Conservation (phyloP, 73 alveolate species). For the Uronychia binucleata region DNA sequence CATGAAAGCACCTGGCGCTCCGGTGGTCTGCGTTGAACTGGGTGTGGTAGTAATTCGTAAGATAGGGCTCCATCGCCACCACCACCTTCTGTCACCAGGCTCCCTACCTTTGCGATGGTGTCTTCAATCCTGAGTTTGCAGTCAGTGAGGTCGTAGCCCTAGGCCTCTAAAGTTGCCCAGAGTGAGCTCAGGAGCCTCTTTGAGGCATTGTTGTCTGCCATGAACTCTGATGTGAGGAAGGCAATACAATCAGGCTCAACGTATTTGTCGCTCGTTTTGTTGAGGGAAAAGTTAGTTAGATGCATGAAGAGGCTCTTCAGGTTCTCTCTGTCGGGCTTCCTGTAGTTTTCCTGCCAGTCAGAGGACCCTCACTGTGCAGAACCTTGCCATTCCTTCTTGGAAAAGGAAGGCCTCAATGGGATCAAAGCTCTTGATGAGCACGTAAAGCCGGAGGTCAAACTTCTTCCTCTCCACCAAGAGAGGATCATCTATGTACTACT, state of each 20-base stretch:
- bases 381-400: conserved; percentile 97
- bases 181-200: conserved; percentile 25
- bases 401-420: conserved; percentile 91
- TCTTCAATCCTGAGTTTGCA: conserved; percentile 16
- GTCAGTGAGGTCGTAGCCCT: not conserved
- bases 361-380: conserved; percentile 61
- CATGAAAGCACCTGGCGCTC: conserved; percentile 70
- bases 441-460: conserved; percentile 93
- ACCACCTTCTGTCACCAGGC: conserved; percentile 86
- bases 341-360: conserved; percentile 57
- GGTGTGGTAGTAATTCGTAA: conserved; percentile 27
- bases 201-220: conserved; percentile 36
- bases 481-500: conserved; percentile 90
- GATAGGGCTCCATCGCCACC: conserved; percentile 37
- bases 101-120: conserved; percentile 17
- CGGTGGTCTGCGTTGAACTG: conserved; percentile 20
- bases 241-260: conserved; percentile 19
- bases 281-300: conserved; percentile 88
- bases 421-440: conserved; percentile 89
- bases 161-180: not conserved
- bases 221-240: conserved; percentile 6
- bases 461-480: conserved; percentile 91
- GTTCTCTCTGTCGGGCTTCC: conserved; percentile 79
- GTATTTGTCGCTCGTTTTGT: conserved; percentile 62
- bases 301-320: conserved; percentile 83